These are phyloP conservation scores for Trametes punicea DNA, from an alignment of 768 basidiomycete species.

Conservation along the genomic window DNA sequence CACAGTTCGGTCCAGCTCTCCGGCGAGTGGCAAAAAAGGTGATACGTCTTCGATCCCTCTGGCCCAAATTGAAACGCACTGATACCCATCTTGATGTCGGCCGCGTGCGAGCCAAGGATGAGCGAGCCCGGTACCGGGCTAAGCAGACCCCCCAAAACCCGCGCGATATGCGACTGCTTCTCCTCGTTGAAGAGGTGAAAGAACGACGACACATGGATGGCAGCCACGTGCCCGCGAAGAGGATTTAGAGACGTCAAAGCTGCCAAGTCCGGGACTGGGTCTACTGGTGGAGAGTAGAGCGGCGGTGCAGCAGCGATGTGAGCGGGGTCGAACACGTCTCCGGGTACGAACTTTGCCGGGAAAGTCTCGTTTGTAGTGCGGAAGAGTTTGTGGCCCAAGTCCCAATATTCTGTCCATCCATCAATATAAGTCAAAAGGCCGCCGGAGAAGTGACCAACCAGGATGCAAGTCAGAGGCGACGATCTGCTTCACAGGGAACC, in stretches of 20 bases:
- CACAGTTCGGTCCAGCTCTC: constrained; percentile 37
- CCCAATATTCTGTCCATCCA: constrained; percentile 57
- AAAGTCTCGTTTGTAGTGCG: constrained; percentile 47
- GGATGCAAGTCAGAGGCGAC: constrained; percentile 34
- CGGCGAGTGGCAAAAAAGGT: constrained; percentile 34
- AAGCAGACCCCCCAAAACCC: constrained; percentile 38
- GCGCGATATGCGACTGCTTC: constrained; percentile 39
- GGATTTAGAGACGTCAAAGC: constrained; percentile 41
- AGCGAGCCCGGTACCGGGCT: constrained; percentile 40
- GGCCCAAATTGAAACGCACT: neutral
- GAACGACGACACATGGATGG: constrained; percentile 45
- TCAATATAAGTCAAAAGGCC: neutral
- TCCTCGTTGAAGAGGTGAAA: constrained; percentile 44
- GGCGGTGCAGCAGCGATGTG: constrained; percentile 35
- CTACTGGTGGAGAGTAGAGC: constrained; percentile 10
- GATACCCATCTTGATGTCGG: constrained; percentile 29
- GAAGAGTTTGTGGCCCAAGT: constrained; percentile 58
- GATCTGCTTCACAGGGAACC: constrained; percentile 37
- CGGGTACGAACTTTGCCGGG: constrained; percentile 50
- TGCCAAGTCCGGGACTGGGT: constrained; percentile 27
- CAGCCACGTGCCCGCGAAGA: constrained; percentile 44
- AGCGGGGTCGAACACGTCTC: constrained; percentile 47
- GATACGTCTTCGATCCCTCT: neutral
- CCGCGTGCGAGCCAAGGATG: constrained; percentile 42
- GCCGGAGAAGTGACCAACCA: constrained; percentile 23